Evolutionary conservation across 2,329 filamentous ascomycete genomes (phyloP).

Genomic region (Talaromyces sp.): DNA sequence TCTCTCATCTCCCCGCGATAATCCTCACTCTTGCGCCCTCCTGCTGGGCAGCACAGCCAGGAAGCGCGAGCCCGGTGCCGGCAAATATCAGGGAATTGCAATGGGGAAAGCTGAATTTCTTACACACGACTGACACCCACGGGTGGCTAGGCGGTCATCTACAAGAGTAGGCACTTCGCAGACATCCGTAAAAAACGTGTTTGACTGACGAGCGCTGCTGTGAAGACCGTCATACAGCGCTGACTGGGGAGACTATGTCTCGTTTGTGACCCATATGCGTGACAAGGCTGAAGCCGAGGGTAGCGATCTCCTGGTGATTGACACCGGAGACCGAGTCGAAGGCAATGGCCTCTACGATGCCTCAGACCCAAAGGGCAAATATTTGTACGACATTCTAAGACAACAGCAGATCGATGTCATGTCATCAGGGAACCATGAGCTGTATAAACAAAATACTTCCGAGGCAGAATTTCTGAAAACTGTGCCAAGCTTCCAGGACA

Average conservation of each 20-base stretch:
- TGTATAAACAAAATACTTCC: conserved; percentile 77
- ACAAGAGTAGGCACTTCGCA: conserved; percentile 60
- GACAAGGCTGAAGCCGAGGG: conserved; percentile 72
- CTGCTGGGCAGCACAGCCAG: conserved; percentile 63
- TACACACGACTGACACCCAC: conserved; percentile 96
- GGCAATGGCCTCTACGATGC: conserved; percentile 93
- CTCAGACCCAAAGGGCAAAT: conserved; percentile 79
- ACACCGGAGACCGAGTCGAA: conserved; percentile 90
- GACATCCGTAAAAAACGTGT: neutral
- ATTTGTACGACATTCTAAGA: conserved; percentile 80
- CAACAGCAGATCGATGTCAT: conserved; percentile 80
- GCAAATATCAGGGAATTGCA: conserved; percentile 77
- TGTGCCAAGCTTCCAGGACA: conserved; percentile 73
- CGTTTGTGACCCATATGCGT: conserved; percentile 79
- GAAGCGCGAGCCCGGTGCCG: conserved; percentile 68
- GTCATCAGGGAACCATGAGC: conserved; percentile 88
- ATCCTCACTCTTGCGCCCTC: conserved; percentile 8
- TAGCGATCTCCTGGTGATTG: conserved; percentile 82
- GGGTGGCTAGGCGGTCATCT: conserved; percentile 94
- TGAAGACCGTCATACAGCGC: conserved; percentile 79
- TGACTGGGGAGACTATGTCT: conserved; percentile 97
- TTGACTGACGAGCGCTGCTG: neutral
- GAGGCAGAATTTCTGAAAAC: conserved; percentile 73
- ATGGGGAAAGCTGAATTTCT: conserved; percentile 93
- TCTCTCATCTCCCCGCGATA: conserved; percentile 16